Evolutionary conservation across 2,329 filamentous ascomycete species (phyloP).

Genomic region (Cadophora luteo-olivacea): DNA sequence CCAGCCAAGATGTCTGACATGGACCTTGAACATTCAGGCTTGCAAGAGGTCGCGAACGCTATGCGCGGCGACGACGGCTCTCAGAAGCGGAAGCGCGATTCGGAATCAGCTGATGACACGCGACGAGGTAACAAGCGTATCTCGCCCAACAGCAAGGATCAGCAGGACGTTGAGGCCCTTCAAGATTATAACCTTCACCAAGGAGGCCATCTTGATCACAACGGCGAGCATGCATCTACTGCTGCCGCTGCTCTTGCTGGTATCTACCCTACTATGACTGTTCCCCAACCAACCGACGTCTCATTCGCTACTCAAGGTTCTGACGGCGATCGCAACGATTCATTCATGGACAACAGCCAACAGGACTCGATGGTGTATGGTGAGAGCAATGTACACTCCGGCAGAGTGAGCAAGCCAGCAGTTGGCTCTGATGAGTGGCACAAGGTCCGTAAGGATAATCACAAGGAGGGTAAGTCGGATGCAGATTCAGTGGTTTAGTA

Average conservation of each 20-base stretch:
- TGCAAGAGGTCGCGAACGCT: constrained; percentile 47
- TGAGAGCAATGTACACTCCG: constrained; percentile 49
- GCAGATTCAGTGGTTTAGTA: background rate
- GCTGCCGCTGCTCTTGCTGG: constrained; percentile 57
- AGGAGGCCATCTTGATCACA: constrained; percentile 54
- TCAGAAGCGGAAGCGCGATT: constrained; percentile 46
- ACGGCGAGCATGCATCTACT: constrained; percentile 62
- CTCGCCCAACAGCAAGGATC: constrained; percentile 44
- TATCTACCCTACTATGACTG: constrained; percentile 58
- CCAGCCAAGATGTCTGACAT: constrained; percentile 43
- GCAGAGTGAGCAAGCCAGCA: constrained; percentile 69
- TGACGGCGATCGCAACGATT: constrained; percentile 47
- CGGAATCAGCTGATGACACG: constrained; percentile 45
- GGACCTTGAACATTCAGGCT: constrained; percentile 45
- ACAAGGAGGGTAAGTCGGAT: constrained; percentile 84
- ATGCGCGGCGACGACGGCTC: constrained; percentile 44
- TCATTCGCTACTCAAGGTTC: constrained; percentile 54
- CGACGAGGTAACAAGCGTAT: constrained; percentile 46
- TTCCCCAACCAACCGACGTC: constrained; percentile 60
- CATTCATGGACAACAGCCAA: constrained; percentile 50
- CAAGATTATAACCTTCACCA: constrained; percentile 52
- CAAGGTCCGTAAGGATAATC: constrained; percentile 94
- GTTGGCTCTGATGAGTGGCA: constrained; percentile 99
- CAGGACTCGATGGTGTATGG: constrained; percentile 44
- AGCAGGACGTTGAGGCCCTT: constrained; percentile 43